Evolutionary conservation across 2,329 filamentous ascomycete genomes (phyloP).

Genomic region (Xenoacremonium recifei): DNA sequence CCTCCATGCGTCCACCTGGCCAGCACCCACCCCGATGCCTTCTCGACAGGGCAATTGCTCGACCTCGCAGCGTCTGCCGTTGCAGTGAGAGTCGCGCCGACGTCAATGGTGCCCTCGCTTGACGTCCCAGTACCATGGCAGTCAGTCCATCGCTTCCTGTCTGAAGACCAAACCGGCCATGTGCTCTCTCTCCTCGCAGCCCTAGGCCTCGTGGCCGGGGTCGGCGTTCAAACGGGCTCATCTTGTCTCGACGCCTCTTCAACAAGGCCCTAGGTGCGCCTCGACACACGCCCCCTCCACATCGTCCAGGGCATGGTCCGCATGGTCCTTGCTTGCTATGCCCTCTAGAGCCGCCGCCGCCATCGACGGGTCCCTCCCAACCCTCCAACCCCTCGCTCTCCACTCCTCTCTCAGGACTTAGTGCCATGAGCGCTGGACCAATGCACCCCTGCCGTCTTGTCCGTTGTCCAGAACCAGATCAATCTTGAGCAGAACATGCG

Average conservation of each 20-base stretch:
- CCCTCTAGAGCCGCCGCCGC: conserved; percentile 30
- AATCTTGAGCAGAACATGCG: conserved; percentile 27
- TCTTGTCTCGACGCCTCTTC: conserved; percentile 22
- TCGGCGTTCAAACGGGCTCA: conserved; percentile 24
- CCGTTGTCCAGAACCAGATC: conserved; percentile 29
- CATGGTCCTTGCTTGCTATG: too few relatives aligned
- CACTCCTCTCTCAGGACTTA: conserved; percentile 20
- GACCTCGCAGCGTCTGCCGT: too few relatives aligned
- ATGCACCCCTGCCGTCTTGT: conserved; percentile 28
- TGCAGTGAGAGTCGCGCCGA: too few relatives aligned
- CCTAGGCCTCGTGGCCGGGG: conserved; percentile 17
- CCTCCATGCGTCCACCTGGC: conserved; percentile 25
- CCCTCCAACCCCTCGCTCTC: conserved; percentile 30
- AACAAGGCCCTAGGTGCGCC: conserved; percentile 19
- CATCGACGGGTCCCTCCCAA: conserved; percentile 17
- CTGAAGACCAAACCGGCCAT: too few relatives aligned
- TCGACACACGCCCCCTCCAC: conserved; percentile 26
- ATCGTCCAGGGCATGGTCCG: too few relatives aligned
- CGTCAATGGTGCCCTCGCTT: too few relatives aligned
- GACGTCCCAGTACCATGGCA: too few relatives aligned
- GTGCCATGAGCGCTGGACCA: conserved; percentile 26
- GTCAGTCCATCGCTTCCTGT: too few relatives aligned
- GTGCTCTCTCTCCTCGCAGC: not conserved
- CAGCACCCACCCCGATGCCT: conserved; percentile 16
- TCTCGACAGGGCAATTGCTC: too few relatives aligned